These are phyloP conservation scores for Pelargonium nanum DNA, from an alignment of 345 rosid genomes.

Conservation along the genomic window DNA sequence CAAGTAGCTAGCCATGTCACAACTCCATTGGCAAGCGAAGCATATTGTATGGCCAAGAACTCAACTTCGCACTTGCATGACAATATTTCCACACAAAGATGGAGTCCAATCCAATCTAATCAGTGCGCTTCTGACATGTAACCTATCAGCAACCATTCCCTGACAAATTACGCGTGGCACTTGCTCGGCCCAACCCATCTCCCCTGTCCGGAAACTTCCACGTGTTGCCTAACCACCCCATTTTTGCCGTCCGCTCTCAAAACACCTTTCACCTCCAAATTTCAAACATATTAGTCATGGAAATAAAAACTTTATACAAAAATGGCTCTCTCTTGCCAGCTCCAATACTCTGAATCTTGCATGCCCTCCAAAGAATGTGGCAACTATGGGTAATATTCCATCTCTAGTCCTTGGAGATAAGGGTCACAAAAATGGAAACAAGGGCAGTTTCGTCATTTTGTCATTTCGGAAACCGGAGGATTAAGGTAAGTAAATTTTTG, in stretches of 20 bases:
- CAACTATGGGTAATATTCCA: not conserved
- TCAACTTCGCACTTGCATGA: too few relatives aligned
- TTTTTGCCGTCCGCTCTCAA: not conserved
- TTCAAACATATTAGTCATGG: not conserved
- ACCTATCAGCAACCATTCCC: not conserved
- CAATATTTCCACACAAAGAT: too few relatives aligned
- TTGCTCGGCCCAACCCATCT: not conserved
- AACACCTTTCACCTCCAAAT: not conserved
- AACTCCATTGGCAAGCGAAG: too few relatives aligned
- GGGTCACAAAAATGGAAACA: too few relatives aligned
- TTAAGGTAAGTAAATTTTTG: not conserved
- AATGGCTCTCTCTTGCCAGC: not conserved
- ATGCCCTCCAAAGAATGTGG: too few relatives aligned
- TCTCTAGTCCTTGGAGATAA: not conserved
- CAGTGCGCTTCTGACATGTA: too few relatives aligned
- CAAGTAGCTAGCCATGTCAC: too few relatives aligned
- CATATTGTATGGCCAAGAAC: too few relatives aligned
- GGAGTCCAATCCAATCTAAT: too few relatives aligned
- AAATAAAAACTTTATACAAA: not conserved
- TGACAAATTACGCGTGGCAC: not conserved
- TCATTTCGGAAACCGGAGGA: not conserved
- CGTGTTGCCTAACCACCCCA: not conserved
- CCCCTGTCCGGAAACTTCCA: not conserved
- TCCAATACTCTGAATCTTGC: not conserved
- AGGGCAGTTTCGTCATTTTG: not conserved